Percentiles rank a stretch among this genome's conserved stretches.
phyloP scores from a whole-genome alignment of 2,329 filamentous ascomycete species.

The Emydomyces testavorans region DNA sequence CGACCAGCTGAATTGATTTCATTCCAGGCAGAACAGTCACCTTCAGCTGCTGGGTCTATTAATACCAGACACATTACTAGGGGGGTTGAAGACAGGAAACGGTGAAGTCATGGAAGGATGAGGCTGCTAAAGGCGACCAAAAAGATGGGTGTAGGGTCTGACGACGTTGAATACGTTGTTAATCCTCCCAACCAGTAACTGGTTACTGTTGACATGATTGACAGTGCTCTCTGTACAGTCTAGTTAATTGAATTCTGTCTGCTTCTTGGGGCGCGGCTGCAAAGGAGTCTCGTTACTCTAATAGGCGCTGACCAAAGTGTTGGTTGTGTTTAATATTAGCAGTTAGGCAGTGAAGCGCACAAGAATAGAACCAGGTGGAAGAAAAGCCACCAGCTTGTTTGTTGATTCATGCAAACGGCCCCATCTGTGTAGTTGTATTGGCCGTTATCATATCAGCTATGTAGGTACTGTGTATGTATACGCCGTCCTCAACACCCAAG shows the following conservation, averaged over 20 bases:
- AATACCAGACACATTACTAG: background rate
- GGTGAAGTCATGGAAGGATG: background rate
- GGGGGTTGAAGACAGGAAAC: background rate
- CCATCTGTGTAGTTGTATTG: background rate
- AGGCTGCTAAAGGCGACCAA: background rate
- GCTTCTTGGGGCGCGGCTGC: conserved; percentile 1
- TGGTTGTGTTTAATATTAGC: background rate
- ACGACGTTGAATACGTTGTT: background rate
- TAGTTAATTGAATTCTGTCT: too few species aligned
- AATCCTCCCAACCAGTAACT: background rate
- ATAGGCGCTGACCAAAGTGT: background rate
- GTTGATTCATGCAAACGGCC: conserved; percentile 5
- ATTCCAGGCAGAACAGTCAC: too few species aligned
- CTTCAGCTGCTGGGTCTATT: too few species aligned
- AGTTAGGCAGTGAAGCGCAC: conserved; percentile 5
- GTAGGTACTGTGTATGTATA: too few species aligned
- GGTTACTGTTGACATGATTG: too few species aligned
- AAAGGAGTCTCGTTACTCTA: background rate
- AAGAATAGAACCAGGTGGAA: background rate
- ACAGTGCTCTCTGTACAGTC: too few species aligned
- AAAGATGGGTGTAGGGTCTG: conserved; percentile 3
- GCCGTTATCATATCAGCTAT: too few species aligned
- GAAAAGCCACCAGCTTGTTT: background rate
- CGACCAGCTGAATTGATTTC: too few species aligned
- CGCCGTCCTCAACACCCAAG: too few species aligned